phyloP scores from a whole-genome alignment of 1,284 basidiomycete genomes.

The Cutaneotrichosporon arboriforme region DNA sequence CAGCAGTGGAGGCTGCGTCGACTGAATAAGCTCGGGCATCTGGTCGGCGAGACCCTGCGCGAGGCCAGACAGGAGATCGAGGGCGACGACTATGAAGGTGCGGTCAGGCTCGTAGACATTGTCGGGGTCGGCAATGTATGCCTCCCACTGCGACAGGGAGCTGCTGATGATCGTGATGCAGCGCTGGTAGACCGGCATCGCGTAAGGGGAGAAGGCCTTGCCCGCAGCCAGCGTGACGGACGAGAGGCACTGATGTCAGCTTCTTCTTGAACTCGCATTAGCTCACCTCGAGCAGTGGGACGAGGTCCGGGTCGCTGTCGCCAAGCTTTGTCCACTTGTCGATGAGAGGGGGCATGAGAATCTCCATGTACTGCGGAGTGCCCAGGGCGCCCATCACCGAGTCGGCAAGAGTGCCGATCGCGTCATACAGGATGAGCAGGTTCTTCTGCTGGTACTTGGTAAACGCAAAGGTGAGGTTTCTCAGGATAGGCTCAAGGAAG shows the following conservation, averaged over 20 bases:
- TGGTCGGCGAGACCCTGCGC: constrained; percentile 85
- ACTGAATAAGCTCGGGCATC: constrained; percentile 65
- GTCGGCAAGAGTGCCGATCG: constrained; percentile 94
- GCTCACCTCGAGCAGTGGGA: constrained; percentile 83
- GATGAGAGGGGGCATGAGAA: constrained; percentile 92
- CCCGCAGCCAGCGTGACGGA: constrained; percentile 97
- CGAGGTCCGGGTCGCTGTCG: constrained; percentile 88
- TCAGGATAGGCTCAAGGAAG: constrained; percentile 88
- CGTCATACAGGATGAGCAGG: constrained; percentile 95
- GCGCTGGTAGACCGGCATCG: constrained; percentile 85
- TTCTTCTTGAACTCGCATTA: background rate
- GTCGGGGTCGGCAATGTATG: constrained; percentile 60
- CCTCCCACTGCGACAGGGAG: constrained; percentile 72
- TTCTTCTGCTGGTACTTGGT: constrained; percentile 99
- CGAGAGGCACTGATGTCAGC: constrained; percentile 71
- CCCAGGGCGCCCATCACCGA: constrained; percentile 85
- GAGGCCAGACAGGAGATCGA: constrained; percentile 91
- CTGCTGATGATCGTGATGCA: constrained; percentile 81
- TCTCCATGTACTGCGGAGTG: constrained; percentile 80
- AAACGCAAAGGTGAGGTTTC: constrained; percentile 92
- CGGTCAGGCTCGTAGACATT: constrained; percentile 82
- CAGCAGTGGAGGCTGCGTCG: constrained; percentile 68
- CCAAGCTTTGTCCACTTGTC: constrained; percentile 81
- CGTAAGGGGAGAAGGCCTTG: constrained; percentile 81
- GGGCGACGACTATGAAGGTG: constrained; percentile 90